Evolutionary conservation across 2,329 filamentous ascomycete genomes (phyloP).

Genomic region (Aspergillus awamori): DNA sequence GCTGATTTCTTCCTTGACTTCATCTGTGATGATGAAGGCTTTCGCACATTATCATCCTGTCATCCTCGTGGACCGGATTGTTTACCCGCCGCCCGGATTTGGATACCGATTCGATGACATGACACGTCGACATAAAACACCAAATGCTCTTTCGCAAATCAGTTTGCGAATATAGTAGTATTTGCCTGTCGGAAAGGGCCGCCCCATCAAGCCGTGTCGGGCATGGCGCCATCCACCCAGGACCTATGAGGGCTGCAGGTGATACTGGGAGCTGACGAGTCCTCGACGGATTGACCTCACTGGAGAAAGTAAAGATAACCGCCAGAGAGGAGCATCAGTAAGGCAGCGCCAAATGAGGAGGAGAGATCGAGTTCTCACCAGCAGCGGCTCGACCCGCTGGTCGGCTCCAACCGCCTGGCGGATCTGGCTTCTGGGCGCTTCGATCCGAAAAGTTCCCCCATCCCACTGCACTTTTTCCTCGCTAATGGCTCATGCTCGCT

Average conservation of each 20-base stretch:
- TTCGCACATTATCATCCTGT: neutral
- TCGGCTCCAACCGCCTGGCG: constrained; percentile 8
- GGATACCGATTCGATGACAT: neutral
- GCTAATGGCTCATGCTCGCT: neutral
- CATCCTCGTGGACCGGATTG: neutral
- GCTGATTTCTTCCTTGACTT: neutral
- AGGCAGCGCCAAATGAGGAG: neutral
- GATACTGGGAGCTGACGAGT: neutral
- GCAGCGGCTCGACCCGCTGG: constrained; percentile 9
- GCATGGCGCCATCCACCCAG: neutral
- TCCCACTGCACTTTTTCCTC: neutral
- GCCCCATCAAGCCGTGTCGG: neutral
- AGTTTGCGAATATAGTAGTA: neutral
- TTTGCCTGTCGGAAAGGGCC: neutral
- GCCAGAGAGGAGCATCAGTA: neutral
- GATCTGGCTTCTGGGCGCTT: constrained; percentile 5
- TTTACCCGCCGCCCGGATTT: neutral
- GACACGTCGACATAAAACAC: neutral
- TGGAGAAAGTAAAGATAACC: neutral
- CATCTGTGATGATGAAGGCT: neutral
- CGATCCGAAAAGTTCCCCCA: constrained; percentile 1
- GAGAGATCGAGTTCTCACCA: neutral
- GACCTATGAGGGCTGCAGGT: neutral
- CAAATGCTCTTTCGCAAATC: neutral
- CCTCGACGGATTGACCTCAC: neutral